A percentile compares a stretch with the other conserved stretches of the same genome.
phyloP scores from a whole-genome alignment of 176 grass and related monocot genomes.

The Tillandsia fasciculata region DNA sequence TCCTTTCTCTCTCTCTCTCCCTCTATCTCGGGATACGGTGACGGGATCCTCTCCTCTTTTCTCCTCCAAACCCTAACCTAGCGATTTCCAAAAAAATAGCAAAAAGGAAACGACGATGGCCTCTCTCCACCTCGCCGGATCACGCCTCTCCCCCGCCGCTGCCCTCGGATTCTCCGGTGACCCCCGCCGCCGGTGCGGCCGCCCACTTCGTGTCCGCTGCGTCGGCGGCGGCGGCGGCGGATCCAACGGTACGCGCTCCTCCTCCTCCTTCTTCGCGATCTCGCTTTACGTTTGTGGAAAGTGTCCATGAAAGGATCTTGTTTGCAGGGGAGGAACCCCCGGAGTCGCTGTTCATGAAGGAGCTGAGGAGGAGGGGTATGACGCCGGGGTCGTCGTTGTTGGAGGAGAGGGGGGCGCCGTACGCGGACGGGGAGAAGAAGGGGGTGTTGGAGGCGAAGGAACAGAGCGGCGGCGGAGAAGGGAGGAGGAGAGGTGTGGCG shows the following conservation, averaged over 20 bases:
- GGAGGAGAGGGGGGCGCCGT: slow-evolving; percentile 30
- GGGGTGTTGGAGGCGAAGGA: slow-evolving; percentile 8
- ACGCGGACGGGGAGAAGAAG: too few species aligned
- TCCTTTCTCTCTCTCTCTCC: too few species aligned
- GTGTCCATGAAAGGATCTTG: slow-evolving; percentile 1
- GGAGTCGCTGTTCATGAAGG: slow-evolving; percentile 76
- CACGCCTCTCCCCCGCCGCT: background rate
- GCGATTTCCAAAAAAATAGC: background rate
- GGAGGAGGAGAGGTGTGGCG: slow-evolving; percentile 24
- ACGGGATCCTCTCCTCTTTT: too few species aligned
- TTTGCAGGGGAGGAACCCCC: slow-evolving; percentile 37
- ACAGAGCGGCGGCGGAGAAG: slow-evolving; percentile 1
- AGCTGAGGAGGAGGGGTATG: slow-evolving; percentile 71
- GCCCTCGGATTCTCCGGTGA: slow-evolving; percentile 1
- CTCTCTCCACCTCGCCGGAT: slow-evolving; percentile 22
- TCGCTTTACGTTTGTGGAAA: background rate
- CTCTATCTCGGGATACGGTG: too few species aligned
- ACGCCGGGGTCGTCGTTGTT: slow-evolving; percentile 28
- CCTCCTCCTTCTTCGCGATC: background rate
- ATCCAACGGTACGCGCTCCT: slow-evolving; percentile 6
- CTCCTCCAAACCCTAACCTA: background rate
- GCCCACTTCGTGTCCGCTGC: slow-evolving; percentile 13
- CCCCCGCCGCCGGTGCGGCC: background rate
- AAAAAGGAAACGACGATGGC: slow-evolving; percentile 10
- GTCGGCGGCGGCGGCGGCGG: slow-evolving; percentile 13